phyloP scores from a whole-genome alignment of 768 basidiomycete genomes.

The Amanita polypyramis region DNA sequence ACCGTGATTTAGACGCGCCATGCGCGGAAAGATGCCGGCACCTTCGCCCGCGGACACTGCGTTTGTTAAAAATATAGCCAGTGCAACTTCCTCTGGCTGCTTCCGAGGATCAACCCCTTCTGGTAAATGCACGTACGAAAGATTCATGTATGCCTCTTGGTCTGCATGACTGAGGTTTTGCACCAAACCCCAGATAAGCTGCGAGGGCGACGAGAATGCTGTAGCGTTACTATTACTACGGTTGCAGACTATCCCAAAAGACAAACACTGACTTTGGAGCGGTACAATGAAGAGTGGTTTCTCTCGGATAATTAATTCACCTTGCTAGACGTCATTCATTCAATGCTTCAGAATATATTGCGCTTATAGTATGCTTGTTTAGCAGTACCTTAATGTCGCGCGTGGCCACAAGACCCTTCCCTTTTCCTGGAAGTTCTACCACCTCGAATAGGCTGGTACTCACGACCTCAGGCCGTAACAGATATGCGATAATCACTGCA shows the following conservation, averaged over 20 bases:
- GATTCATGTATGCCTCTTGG: conserved; percentile 36
- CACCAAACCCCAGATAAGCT: conserved; percentile 28
- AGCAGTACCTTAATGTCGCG: conserved; percentile 37
- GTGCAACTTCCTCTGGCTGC: conserved; percentile 34
- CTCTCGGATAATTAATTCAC: conserved; percentile 48
- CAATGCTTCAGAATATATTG: not conserved
- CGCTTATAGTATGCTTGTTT: not conserved
- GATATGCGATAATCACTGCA: not conserved
- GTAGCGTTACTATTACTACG: conserved; percentile 1
- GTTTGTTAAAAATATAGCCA: conserved; percentile 62
- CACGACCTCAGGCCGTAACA: not conserved
- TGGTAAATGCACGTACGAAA: conserved; percentile 49
- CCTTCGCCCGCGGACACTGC: conserved; percentile 42
- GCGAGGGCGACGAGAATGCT: conserved; percentile 37
- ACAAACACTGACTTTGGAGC: conserved; percentile 27
- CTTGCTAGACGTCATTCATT: conserved; percentile 29
- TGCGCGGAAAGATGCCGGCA: conserved; percentile 57
- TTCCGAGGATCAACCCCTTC: conserved; percentile 23
- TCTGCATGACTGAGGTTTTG: conserved; percentile 20
- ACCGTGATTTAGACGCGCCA: conserved; percentile 60
- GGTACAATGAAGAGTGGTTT: conserved; percentile 45
- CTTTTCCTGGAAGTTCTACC: conserved; percentile 40
- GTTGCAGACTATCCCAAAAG: not conserved
- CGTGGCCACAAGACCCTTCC: conserved; percentile 42
- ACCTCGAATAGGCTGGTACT: conserved; percentile 23